Evolutionary conservation across 169 alveolate genomes (phyloP).

Genomic region (Babesia sp.): DNA sequence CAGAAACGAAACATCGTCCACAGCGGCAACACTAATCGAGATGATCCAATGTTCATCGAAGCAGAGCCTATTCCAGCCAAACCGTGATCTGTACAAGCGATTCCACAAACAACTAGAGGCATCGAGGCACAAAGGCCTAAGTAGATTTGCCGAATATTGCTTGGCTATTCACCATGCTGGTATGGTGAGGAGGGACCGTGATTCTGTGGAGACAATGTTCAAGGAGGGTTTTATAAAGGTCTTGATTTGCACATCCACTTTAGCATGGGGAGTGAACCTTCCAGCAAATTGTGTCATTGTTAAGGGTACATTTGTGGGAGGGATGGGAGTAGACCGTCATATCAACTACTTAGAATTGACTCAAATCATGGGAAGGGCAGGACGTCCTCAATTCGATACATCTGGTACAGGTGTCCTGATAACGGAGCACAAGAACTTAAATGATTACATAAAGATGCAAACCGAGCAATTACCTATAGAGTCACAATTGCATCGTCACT

Average conservation of each 20-base stretch:
- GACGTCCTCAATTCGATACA: conserved; percentile 98
- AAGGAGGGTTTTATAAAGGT: conserved; percentile 93
- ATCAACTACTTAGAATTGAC: conserved; percentile 95
- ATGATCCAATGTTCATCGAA: conserved; percentile 30
- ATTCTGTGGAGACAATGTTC: conserved; percentile 95
- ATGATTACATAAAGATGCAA: conserved; percentile 70
- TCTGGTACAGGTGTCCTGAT: conserved; percentile 89
- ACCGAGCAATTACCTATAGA: conserved; percentile 74
- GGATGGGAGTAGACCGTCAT: conserved; percentile 95
- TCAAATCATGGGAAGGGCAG: conserved; percentile 99
- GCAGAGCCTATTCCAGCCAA: conserved; percentile 52
- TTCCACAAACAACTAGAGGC: conserved; percentile 21
- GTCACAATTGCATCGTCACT: conserved; percentile 69
- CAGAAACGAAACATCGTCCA: conserved; percentile 93
- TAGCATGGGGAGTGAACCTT: conserved; percentile 99
- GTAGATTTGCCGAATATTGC: conserved; percentile 90
- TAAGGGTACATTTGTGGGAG: conserved; percentile 99
- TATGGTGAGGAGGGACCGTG: conserved; percentile 93
- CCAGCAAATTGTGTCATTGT: conserved; percentile 99
- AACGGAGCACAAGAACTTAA: conserved; percentile 73
- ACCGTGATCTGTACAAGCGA: conserved; percentile 37
- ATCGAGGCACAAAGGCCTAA: conserved; percentile 15
- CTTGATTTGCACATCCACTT: conserved; percentile 97
- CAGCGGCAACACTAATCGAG: conserved; percentile 84
- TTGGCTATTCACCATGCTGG: conserved; percentile 99